Evolutionary conservation across 129 eudicot genomes (phyloP).

Genomic region (Ambrosia artemisiifolia): DNA sequence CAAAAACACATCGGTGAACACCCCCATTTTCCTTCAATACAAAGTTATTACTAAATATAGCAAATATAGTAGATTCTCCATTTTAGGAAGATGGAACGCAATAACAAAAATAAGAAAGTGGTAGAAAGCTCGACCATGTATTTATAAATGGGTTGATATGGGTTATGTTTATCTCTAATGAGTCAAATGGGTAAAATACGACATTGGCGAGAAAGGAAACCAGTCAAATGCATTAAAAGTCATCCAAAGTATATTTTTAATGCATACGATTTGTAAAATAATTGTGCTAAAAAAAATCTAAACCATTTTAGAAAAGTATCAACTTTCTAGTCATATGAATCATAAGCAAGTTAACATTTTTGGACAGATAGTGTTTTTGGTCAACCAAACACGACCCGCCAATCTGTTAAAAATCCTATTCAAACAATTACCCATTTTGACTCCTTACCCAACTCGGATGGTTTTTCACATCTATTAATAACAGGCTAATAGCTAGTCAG

Average conservation of each 20-base stretch:
- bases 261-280: not conserved
- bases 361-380: not conserved
- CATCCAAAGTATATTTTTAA: not conserved
- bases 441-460: not conserved
- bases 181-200: not conserved
- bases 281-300: too few species aligned
- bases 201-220: not conserved
- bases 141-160: not conserved
- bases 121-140: not conserved
- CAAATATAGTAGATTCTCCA: slow-evolving; percentile 6
- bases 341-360: not conserved
- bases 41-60: slow-evolving; percentile 24
- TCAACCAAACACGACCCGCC: not conserved
- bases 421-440: not conserved
- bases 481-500: slow-evolving; percentile 18
- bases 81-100: not conserved
- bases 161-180: not conserved
- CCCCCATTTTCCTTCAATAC: slow-evolving; percentile 91
- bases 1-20: slow-evolving; percentile 93
- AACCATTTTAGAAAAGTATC: not conserved
- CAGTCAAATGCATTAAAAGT: not conserved
- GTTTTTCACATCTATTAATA: slow-evolving; percentile 3
- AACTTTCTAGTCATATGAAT: not conserved
- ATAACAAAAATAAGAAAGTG: not conserved
- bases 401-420: not conserved